Evolutionary conservation across 1,139 yeast species (phyloP), one percentile per base, ranked within the genome.

Genomic region (Hyphopichia fennica): DNA sequence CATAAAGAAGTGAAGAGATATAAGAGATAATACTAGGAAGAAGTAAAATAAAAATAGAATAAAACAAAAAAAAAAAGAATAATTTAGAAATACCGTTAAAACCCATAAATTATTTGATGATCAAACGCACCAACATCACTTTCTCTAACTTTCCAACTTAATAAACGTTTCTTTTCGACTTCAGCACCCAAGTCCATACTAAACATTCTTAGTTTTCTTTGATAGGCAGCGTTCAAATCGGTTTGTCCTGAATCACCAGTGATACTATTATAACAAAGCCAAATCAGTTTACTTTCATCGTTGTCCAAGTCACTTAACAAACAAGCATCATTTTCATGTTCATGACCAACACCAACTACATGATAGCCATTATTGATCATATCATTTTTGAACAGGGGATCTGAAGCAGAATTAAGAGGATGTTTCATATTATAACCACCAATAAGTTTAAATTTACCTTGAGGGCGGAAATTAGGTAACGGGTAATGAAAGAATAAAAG

Each of bases 311-410:
- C 57, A 41, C 60, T 57, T 17, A 61, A 41, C 22, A 76, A 56
- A 51, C 83, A 79, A 13, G 80, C 80, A 48, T 78, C 82, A 53
- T 78, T 79, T 35, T 70, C 77, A 52, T 77, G 82, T 48, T 79
- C 83, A 47, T 76, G 78, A 7, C 82, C 82, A 20, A 77, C 82
- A 14, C 77, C 67, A 13, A 77, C 67, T 0, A 67, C 81, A 35
- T 68, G 58, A 50, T 72, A 72, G 7, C 70, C 69, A 41, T 69
- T 60, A 41, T 58, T 58, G 29, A 64, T 52, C 27, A 72, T 63
- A 49, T 72, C 78, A 37, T 65, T 65, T 39, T 63, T 59, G 38
- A 67, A 58, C 36, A 66, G 62, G 13, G 54, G 49, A 48, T 67
- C 68, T 2, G 77, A 65, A 17, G 56, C 54, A n/a, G 69, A 52